These are phyloP conservation scores for Ustilago nuda DNA, from an alignment of 1,284 basidiomycete genomes.

Conservation along the genomic window DNA sequence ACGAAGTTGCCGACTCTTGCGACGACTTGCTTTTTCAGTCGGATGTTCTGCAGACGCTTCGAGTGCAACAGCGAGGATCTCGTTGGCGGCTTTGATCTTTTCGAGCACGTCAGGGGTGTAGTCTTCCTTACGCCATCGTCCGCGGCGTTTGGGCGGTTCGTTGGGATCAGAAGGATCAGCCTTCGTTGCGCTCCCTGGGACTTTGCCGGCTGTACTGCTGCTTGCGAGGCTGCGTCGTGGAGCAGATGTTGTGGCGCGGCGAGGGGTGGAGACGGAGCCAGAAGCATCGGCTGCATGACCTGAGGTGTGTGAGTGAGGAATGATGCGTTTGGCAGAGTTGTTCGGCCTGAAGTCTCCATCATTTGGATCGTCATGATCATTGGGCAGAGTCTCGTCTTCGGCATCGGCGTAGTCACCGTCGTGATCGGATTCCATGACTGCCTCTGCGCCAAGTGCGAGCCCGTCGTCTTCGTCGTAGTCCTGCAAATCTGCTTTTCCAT, in stretches of 20 bases:
- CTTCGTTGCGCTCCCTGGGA: slow-evolving; percentile 16
- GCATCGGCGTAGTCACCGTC: slow-evolving; percentile 23
- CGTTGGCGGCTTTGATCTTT: slow-evolving; percentile 25
- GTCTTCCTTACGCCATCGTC: slow-evolving; percentile 17
- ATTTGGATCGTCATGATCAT: slow-evolving; percentile 29
- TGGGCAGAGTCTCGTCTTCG: slow-evolving; percentile 7
- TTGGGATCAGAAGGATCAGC: neutral
- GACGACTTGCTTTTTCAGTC: neutral
- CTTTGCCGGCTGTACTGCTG: slow-evolving; percentile 28
- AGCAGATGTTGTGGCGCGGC: neutral
- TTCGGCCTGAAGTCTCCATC: slow-evolving; percentile 31
- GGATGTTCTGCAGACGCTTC: neutral
- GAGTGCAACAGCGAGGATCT: slow-evolving; percentile 17
- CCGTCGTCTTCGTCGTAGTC: slow-evolving; percentile 23
- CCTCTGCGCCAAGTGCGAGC: slow-evolving; percentile 30
- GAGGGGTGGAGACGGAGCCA: slow-evolving; percentile 4
- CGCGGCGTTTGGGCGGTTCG: slow-evolving; percentile 13
- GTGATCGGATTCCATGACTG: slow-evolving; percentile 29
- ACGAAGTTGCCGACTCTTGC: neutral
- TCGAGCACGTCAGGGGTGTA: slow-evolving; percentile 25
- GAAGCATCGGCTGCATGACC: neutral
- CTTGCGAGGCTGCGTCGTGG: slow-evolving; percentile 12
- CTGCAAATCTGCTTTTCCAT: neutral
- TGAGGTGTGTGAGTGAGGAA: neutral
- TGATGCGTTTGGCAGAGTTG: neutral